These are phyloP conservation scores for Psidium guajava DNA, from an alignment of 345 rosid species.

Conservation along the genomic window DNA sequence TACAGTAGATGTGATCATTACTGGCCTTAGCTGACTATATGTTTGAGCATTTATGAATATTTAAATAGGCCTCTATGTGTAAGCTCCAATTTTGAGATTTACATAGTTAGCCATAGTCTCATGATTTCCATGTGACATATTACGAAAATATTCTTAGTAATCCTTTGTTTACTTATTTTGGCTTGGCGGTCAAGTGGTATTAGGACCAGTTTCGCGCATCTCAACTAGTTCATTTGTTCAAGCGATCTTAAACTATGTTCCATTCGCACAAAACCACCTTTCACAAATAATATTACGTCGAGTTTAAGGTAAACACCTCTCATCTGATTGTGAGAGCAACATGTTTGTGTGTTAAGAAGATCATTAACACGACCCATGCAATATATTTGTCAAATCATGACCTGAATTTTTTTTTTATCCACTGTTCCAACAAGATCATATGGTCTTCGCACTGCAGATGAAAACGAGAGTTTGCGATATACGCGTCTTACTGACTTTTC, in stretches of 20 bases:
- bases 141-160: not conserved
- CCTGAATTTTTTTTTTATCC: not conserved
- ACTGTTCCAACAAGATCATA: not conserved
- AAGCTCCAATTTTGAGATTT: not conserved
- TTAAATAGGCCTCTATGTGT: not conserved
- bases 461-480: not conserved
- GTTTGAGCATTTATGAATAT: not conserved
- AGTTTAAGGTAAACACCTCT: not conserved
- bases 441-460: not conserved
- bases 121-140: not conserved
- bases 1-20: not conserved
- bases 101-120: not conserved
- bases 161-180: not conserved
- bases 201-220: not conserved
- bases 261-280: not conserved
- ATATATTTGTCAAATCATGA: not conserved
- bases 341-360: not conserved
- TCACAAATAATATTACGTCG: not conserved
- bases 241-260: not conserved
- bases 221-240: not conserved
- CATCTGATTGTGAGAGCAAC: not conserved
- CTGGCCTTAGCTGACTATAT: not conserved
- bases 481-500: not conserved
- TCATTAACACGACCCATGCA: not conserved
- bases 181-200: not conserved